Evolutionary conservation across 805 yeast species (phyloP).

Genomic region (Myxozyma sirexii): DNA sequence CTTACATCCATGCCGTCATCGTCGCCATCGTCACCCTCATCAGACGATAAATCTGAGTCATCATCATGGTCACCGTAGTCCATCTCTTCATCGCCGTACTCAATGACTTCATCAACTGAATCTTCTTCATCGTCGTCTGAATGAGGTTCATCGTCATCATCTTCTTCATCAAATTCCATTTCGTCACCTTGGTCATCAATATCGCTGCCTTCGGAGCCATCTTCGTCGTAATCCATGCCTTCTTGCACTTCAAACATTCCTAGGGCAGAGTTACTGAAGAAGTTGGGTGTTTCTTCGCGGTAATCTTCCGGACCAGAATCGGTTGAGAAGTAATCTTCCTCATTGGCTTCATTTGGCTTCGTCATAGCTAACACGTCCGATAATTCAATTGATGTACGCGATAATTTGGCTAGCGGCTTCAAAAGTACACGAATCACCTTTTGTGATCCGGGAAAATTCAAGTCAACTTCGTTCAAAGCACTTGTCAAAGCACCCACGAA

Average conservation of each 20-base stretch:
- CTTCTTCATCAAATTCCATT: slow-evolving; percentile 48
- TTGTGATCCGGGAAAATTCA: slow-evolving; percentile 70
- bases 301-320: slow-evolving; percentile 40
- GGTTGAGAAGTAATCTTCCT: slow-evolving; percentile 52
- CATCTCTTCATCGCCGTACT: slow-evolving; percentile 35
- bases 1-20: slow-evolving; percentile 37
- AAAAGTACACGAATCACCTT: slow-evolving; percentile 57
- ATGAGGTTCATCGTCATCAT: slow-evolving; percentile 43
- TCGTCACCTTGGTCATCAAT: slow-evolving; percentile 52
- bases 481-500: slow-evolving; percentile 53
- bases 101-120: slow-evolving; percentile 38
- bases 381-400: slow-evolving; percentile 51
- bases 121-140: slow-evolving; percentile 43
- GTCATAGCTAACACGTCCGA: slow-evolving; percentile 42
- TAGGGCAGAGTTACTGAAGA: slow-evolving; percentile 83
- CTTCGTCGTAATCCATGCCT: slow-evolving; percentile 63
- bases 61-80: slow-evolving; percentile 37
- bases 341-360: slow-evolving; percentile 52
- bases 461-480: slow-evolving; percentile 66
- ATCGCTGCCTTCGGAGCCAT: slow-evolving; percentile 45
- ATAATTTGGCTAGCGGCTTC: slow-evolving; percentile 54
- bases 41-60: slow-evolving; percentile 5
- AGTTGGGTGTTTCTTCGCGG: slow-evolving; percentile 75
- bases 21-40: slow-evolving; percentile 38
- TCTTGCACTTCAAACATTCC: slow-evolving; percentile 92